Conservation (phyloP, 1,284 basidiomycete genomes). For the Ustilago trichophora region DNA sequence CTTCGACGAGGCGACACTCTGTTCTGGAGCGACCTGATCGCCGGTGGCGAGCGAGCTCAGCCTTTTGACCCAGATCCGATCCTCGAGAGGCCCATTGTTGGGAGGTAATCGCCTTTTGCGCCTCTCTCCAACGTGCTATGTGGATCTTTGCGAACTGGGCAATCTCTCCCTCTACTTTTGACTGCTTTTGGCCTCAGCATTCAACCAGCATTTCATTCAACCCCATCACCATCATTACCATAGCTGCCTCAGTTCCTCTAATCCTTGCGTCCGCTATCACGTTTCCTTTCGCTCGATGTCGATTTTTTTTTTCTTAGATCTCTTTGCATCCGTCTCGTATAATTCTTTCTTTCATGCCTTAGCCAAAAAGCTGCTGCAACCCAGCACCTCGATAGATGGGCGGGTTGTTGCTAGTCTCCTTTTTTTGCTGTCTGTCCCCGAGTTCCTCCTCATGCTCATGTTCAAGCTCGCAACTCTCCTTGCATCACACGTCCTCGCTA, state of each 20-base stretch:
- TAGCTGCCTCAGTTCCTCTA: constrained; percentile 1
- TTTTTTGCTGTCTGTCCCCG: background rate
- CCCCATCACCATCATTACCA: too few relatives aligned
- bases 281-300: background rate
- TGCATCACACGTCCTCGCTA: constrained; percentile 9
- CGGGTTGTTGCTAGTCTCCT: background rate
- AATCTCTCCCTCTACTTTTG: background rate
- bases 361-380: too few relatives aligned
- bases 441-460: background rate
- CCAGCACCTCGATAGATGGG: background rate
- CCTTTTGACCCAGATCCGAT: constrained; percentile 57
- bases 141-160: too few relatives aligned
- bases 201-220: background rate
- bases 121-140: too few relatives aligned
- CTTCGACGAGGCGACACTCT: constrained; percentile 76
- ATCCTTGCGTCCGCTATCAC: background rate
- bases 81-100: constrained; percentile 51
- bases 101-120: constrained; percentile 18
- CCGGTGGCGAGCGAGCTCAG: constrained; percentile 73
- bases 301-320: background rate
- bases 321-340: constrained; percentile 7
- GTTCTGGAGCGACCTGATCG: constrained; percentile 80
- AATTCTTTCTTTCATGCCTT: background rate
- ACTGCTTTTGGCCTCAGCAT: too few relatives aligned
- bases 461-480: background rate